Evolutionary conservation across 257 asterid species (phyloP).

Genomic region (Scutellaria galericulata): DNA sequence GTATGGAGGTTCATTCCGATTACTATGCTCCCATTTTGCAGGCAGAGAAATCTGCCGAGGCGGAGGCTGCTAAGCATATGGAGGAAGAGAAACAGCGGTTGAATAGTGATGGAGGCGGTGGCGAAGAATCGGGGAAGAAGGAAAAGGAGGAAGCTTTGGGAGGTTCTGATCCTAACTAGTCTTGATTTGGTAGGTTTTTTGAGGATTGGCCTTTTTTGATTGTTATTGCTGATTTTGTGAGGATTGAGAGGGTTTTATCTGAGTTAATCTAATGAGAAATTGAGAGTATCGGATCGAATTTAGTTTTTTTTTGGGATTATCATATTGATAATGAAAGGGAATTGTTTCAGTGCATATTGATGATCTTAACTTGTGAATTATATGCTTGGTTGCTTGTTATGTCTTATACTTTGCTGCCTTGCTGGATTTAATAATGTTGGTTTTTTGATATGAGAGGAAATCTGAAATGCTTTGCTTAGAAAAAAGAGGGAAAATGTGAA

Average conservation of each 20-base stretch:
- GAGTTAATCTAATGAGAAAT: slow-evolving; percentile 34
- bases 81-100: slow-evolving; percentile 47
- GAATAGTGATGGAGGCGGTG: slow-evolving; percentile 26
- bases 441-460: neutral
- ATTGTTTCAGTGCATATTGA: slow-evolving; percentile 28
- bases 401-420: neutral
- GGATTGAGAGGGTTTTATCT: slow-evolving; percentile 32
- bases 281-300: slow-evolving; percentile 30
- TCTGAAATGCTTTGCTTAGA: neutral
- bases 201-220: slow-evolving; percentile 25
- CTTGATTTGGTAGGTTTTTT: slow-evolving; percentile 25
- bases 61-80: slow-evolving; percentile 54
- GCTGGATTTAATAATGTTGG: neutral
- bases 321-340: slow-evolving; percentile 24
- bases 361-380: slow-evolving; percentile 2
- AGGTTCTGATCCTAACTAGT: slow-evolving; percentile 36
- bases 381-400: neutral
- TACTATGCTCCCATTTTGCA: slow-evolving; percentile 70
- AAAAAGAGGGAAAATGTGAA: neutral
- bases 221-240: slow-evolving; percentile 16
- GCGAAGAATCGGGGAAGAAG: slow-evolving; percentile 21
- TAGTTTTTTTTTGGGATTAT: slow-evolving; percentile 41
- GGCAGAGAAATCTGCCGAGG: slow-evolving; percentile 71
- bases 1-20: slow-evolving; percentile 82
- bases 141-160: slow-evolving; percentile 28